Conservation (phyloP, 176 grass and related monocot genomes). For the Rhynchospora pubera region DNA sequence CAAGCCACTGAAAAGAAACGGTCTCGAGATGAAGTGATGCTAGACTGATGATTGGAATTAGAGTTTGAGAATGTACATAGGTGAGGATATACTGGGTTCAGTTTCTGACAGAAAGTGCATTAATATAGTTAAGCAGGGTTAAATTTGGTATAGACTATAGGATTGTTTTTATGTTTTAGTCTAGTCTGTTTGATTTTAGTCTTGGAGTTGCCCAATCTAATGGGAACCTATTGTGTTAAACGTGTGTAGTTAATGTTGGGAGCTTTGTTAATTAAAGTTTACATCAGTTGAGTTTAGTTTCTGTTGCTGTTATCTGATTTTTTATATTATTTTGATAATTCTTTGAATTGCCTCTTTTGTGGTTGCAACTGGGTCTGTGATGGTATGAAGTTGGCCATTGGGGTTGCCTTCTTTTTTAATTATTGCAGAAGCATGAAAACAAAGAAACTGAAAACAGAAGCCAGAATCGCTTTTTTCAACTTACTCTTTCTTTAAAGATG, state of each 20-base stretch:
- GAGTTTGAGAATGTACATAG: conserved; percentile 20
- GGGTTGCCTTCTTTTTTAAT: neutral
- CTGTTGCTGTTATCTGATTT: neutral
- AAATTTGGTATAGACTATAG: conserved; percentile 10
- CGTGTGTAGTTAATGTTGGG: conserved; percentile 6
- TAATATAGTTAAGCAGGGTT: conserved; percentile 16
- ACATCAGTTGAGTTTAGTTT: neutral
- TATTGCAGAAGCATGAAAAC: neutral
- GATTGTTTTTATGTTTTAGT: neutral
- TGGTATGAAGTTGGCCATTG: neutral
- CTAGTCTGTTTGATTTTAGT: neutral
- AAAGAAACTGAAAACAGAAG: neutral
- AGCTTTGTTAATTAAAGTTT: conserved; percentile 15
- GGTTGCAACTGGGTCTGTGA: neutral
- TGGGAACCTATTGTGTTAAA: neutral
- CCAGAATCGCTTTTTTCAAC: neutral
- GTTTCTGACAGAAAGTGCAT: conserved; percentile 19
- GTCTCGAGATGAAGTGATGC: conserved; percentile 13
- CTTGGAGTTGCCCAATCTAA: conserved; percentile 2
- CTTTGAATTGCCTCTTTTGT: neutral
- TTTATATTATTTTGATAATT: conserved; percentile 1
- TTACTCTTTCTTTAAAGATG: neutral
- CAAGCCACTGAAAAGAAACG: conserved; percentile 20
- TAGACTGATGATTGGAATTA: neutral
- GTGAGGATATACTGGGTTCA: conserved; percentile 17